Conservation (phyloP, 495 filamentous ascomycete species). For the Daldinia caldariorum region DNA sequence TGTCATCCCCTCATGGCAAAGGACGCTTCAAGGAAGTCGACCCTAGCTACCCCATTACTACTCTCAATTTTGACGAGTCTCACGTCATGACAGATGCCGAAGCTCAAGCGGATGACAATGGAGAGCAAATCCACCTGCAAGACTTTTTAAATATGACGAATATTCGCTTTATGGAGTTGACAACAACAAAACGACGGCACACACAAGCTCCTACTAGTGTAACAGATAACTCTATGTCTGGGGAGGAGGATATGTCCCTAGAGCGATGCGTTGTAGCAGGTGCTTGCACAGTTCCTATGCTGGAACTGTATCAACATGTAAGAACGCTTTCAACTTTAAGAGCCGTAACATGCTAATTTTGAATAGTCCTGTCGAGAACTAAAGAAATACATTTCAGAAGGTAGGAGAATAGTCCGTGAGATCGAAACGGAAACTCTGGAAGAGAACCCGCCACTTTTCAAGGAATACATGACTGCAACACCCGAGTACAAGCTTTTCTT, state of each 20-base stretch:
- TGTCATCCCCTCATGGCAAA: conserved; percentile 61
- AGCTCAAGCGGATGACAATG: conserved; percentile 54
- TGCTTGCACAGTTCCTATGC: conserved; percentile 89
- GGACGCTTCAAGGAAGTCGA: conserved; percentile 61
- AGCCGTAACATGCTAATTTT: conserved; percentile 47
- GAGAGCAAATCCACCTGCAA: conserved; percentile 82
- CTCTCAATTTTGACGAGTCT: conserved; percentile 59
- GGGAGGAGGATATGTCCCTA: conserved; percentile 64
- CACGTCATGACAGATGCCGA: conserved; percentile 48
- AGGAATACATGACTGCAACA: conserved; percentile 87
- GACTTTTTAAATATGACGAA: conserved; percentile 94
- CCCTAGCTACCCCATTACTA: conserved; percentile 53
- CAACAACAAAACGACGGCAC: conserved; percentile 86
- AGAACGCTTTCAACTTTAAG: conserved; percentile 45
- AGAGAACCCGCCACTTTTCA: conserved; percentile 90
- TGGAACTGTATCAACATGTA: conserved; percentile 93
- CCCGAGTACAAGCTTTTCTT: conserved; percentile 84
- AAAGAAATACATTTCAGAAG: conserved; percentile 93
- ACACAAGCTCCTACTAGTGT: conserved; percentile 71
- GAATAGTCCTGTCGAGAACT: conserved; percentile 86
- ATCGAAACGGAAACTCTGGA: conserved; percentile 87
- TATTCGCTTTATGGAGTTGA: conserved; percentile 97
- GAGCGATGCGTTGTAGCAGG: conserved; percentile 87
- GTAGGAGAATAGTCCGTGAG: conserved; percentile 82
- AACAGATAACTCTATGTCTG: conserved; percentile 52